Evolutionary conservation across 805 yeast species (phyloP).

Genomic region (Barnettozyma pratensis): DNA sequence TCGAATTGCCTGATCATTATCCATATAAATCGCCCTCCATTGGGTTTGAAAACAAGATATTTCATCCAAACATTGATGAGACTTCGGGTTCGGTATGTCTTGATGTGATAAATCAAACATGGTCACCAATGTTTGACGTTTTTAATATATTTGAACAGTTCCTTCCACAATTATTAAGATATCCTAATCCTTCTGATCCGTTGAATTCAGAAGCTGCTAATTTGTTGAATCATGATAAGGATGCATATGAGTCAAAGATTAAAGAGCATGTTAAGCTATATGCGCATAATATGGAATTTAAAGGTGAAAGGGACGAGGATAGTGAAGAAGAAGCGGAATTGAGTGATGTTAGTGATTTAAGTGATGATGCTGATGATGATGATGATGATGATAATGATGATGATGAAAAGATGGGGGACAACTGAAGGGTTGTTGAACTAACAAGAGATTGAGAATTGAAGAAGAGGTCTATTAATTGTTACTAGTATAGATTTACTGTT

Average conservation of each 20-base stretch:
- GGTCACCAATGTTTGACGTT: slow-evolving; percentile 97
- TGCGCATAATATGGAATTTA: slow-evolving; percentile 43
- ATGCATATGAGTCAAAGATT: slow-evolving; percentile 63
- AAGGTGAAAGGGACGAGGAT: slow-evolving; percentile 43
- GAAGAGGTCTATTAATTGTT: too few relatives aligned
- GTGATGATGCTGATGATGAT: slow-evolving; percentile 20
- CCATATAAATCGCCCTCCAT: slow-evolving; percentile 96
- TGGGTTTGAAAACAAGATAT: slow-evolving; percentile 86
- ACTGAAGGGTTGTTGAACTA: slow-evolving; percentile 1
- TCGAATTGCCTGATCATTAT: slow-evolving; percentile 90
- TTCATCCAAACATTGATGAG: slow-evolving; percentile 94
- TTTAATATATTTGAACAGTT: slow-evolving; percentile 88
- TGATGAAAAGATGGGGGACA: slow-evolving; percentile 18
- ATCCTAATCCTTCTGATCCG: slow-evolving; percentile 94
- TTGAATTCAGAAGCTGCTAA: slow-evolving; percentile 87
- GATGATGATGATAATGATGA: slow-evolving; percentile 16
- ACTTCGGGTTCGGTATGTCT: slow-evolving; percentile 87
- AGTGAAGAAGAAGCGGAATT: slow-evolving; percentile 37
- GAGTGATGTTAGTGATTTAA: slow-evolving; percentile 23
- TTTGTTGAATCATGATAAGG: slow-evolving; percentile 63
- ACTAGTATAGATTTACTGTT: too few relatives aligned
- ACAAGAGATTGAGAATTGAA: too few relatives aligned
- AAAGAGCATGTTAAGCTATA: slow-evolving; percentile 67
- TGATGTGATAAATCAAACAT: slow-evolving; percentile 94
- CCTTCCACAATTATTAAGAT: slow-evolving; percentile 83